These are phyloP conservation scores for Cajanus cajan DNA, from an alignment of 306 rosid species.

Conservation along the genomic window DNA sequence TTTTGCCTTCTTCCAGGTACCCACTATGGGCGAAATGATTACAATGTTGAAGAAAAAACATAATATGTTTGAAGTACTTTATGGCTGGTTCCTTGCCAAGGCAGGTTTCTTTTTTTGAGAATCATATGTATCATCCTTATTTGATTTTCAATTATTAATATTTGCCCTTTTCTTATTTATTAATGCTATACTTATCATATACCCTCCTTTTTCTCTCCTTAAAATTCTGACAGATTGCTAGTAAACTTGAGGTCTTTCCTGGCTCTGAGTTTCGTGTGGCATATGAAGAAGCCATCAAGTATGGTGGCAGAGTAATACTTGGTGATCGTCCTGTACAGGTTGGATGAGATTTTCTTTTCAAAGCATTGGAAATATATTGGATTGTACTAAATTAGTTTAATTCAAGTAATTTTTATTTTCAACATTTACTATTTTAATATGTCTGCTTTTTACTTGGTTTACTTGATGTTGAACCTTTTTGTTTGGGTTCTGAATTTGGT, in stretches of 20 bases:
- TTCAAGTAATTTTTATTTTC: not conserved
- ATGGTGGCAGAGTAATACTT: constrained; percentile 88
- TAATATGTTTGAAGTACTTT: constrained; percentile 75
- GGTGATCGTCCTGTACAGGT: constrained; percentile 99
- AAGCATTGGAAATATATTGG: not conserved
- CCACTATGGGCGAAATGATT: constrained; percentile 77
- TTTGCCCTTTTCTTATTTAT: constrained; percentile 13
- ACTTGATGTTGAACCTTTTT: constrained; percentile 19
- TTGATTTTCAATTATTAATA: not conserved
- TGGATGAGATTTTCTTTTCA: constrained; percentile 28
- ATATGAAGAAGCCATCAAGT: constrained; percentile 92
- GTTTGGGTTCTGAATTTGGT: constrained; percentile 28
- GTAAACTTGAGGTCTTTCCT: constrained; percentile 83
- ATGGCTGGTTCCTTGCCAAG: constrained; percentile 97
- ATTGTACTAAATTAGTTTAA: not conserved
- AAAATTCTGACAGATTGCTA: constrained; percentile 66
- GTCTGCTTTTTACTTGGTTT: constrained; percentile 13
- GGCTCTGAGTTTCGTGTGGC: constrained; percentile 96
- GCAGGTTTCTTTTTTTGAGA: constrained; percentile 47
- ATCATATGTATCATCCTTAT: not conserved
- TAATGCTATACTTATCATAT: constrained; percentile 16
- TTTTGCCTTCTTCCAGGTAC: constrained; percentile 55
- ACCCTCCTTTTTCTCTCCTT: not conserved
- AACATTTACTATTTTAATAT: not conserved
- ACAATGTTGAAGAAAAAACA: constrained; percentile 79